Percentiles rank a stretch among this genome's conserved stretches.
Conservation (phyloP, 2,329 filamentous ascomycete species). For the Trichoderma semiorbis region DNA sequence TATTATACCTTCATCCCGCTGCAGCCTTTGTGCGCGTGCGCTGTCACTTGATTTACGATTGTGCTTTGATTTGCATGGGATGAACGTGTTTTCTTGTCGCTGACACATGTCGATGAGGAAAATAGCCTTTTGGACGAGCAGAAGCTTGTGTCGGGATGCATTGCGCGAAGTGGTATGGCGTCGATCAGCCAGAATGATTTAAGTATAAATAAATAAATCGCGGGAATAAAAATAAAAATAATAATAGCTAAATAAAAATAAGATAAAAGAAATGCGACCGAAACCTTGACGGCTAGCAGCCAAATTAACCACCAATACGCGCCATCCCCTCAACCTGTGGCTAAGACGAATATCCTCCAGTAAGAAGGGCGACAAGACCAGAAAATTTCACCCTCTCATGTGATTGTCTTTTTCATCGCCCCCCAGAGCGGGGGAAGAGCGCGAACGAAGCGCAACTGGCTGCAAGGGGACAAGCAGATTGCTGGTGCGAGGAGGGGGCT, state of each 20-base stretch:
- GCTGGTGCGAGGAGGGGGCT: neutral
- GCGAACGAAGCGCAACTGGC: neutral
- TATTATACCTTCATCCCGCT: neutral
- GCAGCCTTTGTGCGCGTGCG: neutral
- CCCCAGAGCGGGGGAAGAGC: neutral
- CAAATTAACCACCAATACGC: slow-evolving; percentile 4
- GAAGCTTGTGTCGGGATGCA: neutral
- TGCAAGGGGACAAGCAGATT: neutral
- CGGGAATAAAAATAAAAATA: neutral
- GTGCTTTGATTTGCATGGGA: neutral
- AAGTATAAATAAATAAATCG: neutral
- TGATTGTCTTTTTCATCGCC: slow-evolving; percentile 5
- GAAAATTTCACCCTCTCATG: slow-evolving; percentile 16
- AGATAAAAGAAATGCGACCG: neutral
- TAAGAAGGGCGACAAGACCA: neutral
- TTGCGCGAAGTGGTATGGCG: slow-evolving; percentile 1
- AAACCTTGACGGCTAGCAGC: neutral
- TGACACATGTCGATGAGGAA: neutral
- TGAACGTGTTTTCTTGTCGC: neutral
- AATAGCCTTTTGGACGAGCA: neutral
- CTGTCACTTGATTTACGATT: neutral
- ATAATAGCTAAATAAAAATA: neutral
- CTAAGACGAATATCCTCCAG: slow-evolving; percentile 13
- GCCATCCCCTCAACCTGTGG: neutral
- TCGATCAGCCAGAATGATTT: neutral